Evolutionary conservation across 1,139 yeast genomes (phyloP).

Genomic region (Pichia sp.): DNA sequence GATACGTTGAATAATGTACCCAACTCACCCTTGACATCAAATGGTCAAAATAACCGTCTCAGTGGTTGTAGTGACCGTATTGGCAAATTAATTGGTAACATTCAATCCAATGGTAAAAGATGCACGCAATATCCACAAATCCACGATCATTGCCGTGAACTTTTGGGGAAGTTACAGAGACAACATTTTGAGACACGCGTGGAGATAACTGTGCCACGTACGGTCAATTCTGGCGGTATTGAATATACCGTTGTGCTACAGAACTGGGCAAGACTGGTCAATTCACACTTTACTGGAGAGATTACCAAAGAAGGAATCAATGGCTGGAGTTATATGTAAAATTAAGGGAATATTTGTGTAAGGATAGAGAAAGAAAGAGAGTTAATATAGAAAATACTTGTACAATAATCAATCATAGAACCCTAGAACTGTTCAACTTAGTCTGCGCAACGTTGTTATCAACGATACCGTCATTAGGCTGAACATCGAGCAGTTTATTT

Average conservation of each 20-base stretch:
- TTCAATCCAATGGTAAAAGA: constrained; percentile 10
- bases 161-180: constrained; percentile 2
- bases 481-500: constrained; percentile 8
- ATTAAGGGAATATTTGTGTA: neutral
- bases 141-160: constrained; percentile 9
- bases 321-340: constrained; percentile 14
- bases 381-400: neutral
- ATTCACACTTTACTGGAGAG: constrained; percentile 9
- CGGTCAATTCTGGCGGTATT: constrained; percentile 9
- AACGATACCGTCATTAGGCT: constrained; percentile 3
- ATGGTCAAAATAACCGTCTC: no score
- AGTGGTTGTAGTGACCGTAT: constrained; percentile 10
- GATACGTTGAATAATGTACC: neutral
- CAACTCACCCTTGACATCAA: neutral
- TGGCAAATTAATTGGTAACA: constrained; percentile 12
- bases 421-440: constrained; percentile 10
- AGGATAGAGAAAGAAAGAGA: neutral
- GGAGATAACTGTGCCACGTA: constrained; percentile 13
- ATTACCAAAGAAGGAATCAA: constrained; percentile 15
- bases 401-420: neutral
- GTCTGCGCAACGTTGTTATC: neutral
- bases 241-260: constrained; percentile 11
- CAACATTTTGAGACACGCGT: neutral
- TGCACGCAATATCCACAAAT: constrained; percentile 10
- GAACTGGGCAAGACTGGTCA: constrained; percentile 13